Evolutionary conservation across 2,329 filamentous ascomycete species (phyloP), one percentile per base, ranked within the genome.

Genomic region (Malbranchea cinnamomea): DNA sequence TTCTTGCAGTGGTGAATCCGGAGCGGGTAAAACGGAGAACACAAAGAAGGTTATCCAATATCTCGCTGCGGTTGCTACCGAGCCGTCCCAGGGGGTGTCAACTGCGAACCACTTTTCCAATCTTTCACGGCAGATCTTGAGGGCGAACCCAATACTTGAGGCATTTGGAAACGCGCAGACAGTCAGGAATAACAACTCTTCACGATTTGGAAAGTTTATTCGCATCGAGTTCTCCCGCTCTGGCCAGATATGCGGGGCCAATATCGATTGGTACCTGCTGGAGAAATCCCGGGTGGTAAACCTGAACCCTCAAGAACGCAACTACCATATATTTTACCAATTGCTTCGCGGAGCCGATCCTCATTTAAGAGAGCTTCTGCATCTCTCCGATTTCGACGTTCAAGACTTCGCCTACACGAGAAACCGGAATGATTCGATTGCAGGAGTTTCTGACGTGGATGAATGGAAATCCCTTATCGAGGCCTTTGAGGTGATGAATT

Each of bases 31-130:
- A 60, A 98, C 89, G 0, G 89, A 98, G 53, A 98, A 98, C 51
- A 98, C 89, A 10, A 98, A 98, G 52, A 98, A 98, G 54, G 89
- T 98, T 43, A 98, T 98, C 32, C 91, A 98, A 47, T 98, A 98
- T 49, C 72, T 98, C 24, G 89, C 89, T 9, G 84, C 89, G 2
- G 89, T 98, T 26, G 79, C 81, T 23, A 73, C 81, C 0, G 87
- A 95, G 36, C 74, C 76, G 0, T 68, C 77, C 2, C 57, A 65
- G 33, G 59, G 56, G 2, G 66, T 67, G 50, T 68, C 54, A 60
- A 75, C 63, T 58, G 64, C 59, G 57, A 76, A 61, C 36, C 67
- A 77, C 40, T 71, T 87, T 37, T 79, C 83, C 8, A 93, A 83
- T 36, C 71, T 98, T 6, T 95, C 91, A 1, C 84, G 94, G 44